Conservation (phyloP, 495 filamentous ascomycete species). For the Entonaema liquescens region DNA sequence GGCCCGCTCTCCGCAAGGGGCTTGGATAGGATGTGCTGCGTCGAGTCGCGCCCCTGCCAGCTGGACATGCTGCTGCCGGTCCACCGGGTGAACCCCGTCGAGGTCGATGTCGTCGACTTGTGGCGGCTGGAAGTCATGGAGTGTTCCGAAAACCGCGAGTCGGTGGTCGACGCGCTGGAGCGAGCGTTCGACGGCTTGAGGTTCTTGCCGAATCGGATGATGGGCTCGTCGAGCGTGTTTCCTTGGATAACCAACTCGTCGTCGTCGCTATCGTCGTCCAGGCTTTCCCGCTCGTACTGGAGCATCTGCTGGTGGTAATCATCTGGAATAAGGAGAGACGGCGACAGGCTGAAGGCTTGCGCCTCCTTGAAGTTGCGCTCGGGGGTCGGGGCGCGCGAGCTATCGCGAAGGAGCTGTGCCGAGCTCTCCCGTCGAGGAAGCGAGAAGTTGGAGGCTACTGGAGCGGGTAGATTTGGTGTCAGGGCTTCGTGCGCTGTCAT, state of each 20-base stretch:
- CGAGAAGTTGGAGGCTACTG: conserved; percentile 55
- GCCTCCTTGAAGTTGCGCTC: conserved; percentile 63
- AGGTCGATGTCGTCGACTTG: conserved; percentile 53
- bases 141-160: conserved; percentile 42
- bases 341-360: conserved; percentile 63
- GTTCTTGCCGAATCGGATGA: conserved; percentile 44
- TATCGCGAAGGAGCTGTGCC: conserved; percentile 38
- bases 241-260: conserved; percentile 43
- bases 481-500: conserved; percentile 49
- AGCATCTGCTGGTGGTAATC: conserved; percentile 60
- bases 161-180: conserved; percentile 57
- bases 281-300: conserved; percentile 47
- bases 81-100: conserved; percentile 54
- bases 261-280: conserved; percentile 44
- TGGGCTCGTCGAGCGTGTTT: conserved; percentile 45
- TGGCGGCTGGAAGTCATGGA: conserved; percentile 52
- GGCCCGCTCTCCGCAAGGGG: conserved; percentile 17
- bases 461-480: conserved; percentile 48
- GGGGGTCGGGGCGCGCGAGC: conserved; percentile 51
- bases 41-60: conserved; percentile 36
- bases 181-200: conserved; percentile 43
- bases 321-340: conserved; percentile 62
- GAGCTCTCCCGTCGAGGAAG: conserved; percentile 47
- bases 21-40: conserved; percentile 21
- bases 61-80: conserved; percentile 55